Conservation (phyloP, 2,329 filamentous ascomycete species). For the Xylariaceae sp. region DNA sequence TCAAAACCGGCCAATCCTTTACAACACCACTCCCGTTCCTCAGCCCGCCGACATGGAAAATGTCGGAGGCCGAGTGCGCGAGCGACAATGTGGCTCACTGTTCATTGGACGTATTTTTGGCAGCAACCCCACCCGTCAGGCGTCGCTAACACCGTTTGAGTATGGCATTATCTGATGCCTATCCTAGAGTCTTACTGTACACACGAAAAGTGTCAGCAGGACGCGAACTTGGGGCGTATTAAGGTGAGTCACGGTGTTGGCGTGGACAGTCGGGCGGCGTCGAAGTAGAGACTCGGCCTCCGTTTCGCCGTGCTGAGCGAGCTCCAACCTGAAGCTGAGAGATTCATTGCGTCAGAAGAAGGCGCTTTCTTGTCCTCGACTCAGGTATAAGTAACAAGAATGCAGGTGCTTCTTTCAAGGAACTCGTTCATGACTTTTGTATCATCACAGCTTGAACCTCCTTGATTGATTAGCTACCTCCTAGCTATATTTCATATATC, state of each 20-base stretch:
- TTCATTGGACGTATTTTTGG: background rate
- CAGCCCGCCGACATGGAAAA: background rate
- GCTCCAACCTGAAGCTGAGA: background rate
- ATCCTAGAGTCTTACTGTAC: background rate
- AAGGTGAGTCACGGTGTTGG: background rate
- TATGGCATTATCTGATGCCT: background rate
- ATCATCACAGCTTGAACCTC: background rate
- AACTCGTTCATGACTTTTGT: background rate
- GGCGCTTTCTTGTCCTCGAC: background rate
- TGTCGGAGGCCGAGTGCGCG: slow-evolving; percentile 12
- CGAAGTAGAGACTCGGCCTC: background rate
- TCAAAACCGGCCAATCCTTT: too few relatives aligned
- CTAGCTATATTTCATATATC: background rate
- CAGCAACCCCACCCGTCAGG: background rate
- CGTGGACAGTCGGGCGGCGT: background rate
- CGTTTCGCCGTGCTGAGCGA: slow-evolving; percentile 7
- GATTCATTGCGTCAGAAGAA: background rate
- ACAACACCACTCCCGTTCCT: background rate
- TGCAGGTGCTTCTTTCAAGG: background rate
- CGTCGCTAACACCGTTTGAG: background rate
- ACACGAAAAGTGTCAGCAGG: background rate
- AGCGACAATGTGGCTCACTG: background rate
- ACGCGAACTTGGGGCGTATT: background rate
- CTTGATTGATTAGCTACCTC: background rate
- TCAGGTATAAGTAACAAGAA: slow-evolving; percentile 6